Conservation (phyloP, 2,329 filamentous ascomycete genomes). For the Neofusicoccum ribis region DNA sequence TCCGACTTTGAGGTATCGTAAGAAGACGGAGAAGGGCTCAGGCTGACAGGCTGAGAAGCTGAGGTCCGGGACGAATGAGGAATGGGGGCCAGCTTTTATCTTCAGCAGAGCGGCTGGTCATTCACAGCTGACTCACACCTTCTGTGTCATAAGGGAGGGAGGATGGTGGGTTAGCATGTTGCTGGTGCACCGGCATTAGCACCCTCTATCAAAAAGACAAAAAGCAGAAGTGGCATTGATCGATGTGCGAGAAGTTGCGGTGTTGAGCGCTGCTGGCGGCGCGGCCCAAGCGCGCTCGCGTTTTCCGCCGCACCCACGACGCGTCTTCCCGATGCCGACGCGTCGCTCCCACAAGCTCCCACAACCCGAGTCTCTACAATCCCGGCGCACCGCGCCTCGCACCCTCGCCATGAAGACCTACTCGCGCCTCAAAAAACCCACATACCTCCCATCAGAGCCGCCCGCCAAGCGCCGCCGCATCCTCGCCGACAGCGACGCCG, state of each 20-base stretch:
- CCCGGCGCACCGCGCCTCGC: neutral
- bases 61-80: neutral
- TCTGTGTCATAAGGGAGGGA: neutral
- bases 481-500: neutral
- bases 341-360: too few species aligned
- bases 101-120: neutral
- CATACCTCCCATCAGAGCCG: constrained; percentile 33
- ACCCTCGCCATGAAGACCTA: constrained; percentile 33
- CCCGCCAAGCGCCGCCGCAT: constrained; percentile 40
- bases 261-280: too few species aligned
- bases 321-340: neutral
- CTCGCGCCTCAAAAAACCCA: constrained; percentile 35
- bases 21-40: neutral
- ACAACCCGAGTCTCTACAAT: neutral
- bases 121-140: neutral
- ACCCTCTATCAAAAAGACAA: too few species aligned
- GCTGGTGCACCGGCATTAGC: too few species aligned
- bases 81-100: neutral
- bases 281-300: too few species aligned
- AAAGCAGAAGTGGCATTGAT: too few species aligned
- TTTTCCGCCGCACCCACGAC: neutral
- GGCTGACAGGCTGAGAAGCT: neutral
- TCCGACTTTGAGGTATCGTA: neutral
- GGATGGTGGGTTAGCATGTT: neutral
- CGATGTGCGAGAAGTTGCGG: too few species aligned